Conservation (phyloP, 257 asterid species). For the Parsonsia alboflavescens region DNA sequence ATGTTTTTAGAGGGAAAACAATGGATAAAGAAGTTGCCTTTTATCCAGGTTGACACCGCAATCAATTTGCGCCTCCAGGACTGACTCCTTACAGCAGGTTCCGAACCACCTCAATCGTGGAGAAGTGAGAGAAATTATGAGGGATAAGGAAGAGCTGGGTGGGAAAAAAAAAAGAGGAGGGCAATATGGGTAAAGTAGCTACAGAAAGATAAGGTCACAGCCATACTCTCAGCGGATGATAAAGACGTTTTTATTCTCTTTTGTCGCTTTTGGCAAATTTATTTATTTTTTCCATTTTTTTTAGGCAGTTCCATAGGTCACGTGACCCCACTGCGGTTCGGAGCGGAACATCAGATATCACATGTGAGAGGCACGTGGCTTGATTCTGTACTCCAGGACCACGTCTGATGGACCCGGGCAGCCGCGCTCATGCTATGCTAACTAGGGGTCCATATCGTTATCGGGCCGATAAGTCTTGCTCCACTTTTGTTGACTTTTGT, state of each 20-base stretch:
- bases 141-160: too few species aligned
- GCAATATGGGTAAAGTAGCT: background rate
- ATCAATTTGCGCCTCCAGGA: slow-evolving; percentile 54
- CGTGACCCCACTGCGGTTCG: background rate
- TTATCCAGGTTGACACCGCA: slow-evolving; percentile 69
- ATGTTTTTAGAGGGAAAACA: slow-evolving; percentile 61
- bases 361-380: background rate
- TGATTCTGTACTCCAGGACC: background rate
- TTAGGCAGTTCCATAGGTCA: background rate
- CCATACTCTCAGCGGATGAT: background rate
- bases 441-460: background rate
- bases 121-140: too few species aligned
- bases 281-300: background rate
- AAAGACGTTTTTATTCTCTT: slow-evolving; percentile 9
- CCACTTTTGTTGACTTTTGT: slow-evolving; percentile 5
- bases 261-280: background rate
- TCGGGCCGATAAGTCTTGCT: background rate
- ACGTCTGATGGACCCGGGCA: background rate
- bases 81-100: too few species aligned
- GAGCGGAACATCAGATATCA: background rate
- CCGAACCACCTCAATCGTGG: too few species aligned
- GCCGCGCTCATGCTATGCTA: too few species aligned
- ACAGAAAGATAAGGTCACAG: background rate
- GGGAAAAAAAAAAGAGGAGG: background rate
- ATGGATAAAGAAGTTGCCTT: slow-evolving; percentile 21